phyloP scores from a whole-genome alignment of 2,329 filamentous ascomycete genomes.

The Coniochaeta ligniaria region DNA sequence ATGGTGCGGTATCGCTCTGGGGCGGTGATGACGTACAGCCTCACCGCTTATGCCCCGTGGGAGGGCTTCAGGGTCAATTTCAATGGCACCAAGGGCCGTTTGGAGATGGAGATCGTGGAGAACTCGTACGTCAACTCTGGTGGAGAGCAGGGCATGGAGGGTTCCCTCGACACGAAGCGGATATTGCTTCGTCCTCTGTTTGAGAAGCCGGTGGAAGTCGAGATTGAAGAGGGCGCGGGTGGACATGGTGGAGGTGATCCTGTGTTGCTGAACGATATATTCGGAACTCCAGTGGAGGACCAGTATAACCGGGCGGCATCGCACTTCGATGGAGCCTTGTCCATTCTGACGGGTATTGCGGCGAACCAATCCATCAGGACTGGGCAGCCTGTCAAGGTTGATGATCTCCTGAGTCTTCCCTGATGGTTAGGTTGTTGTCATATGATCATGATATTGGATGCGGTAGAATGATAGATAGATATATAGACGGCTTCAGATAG shows the following conservation, averaged over 20 bases:
- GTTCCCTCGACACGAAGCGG: slow-evolving; percentile 39
- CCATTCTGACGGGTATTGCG: slow-evolving; percentile 52
- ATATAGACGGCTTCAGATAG: not conserved
- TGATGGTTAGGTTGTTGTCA: slow-evolving; percentile 5
- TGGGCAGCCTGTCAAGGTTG: slow-evolving; percentile 47
- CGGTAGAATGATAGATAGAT: not conserved
- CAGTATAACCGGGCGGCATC: slow-evolving; percentile 47
- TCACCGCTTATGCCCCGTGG: slow-evolving; percentile 56
- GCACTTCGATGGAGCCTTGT: slow-evolving; percentile 51
- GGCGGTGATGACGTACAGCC: slow-evolving; percentile 50
- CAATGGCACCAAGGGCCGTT: slow-evolving; percentile 49
- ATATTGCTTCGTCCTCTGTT: slow-evolving; percentile 47
- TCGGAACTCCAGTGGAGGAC: slow-evolving; percentile 45
- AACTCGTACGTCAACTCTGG: slow-evolving; percentile 55
- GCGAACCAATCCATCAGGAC: slow-evolving; percentile 51
- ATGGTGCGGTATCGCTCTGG: slow-evolving; percentile 50
- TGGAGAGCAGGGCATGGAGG: slow-evolving; percentile 48
- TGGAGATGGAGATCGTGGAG: slow-evolving; percentile 57
- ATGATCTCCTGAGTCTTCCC: slow-evolving; percentile 37
- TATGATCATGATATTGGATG: not conserved
- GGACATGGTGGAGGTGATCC: slow-evolving; percentile 55
- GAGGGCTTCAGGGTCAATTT: slow-evolving; percentile 52
- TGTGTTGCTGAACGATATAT: slow-evolving; percentile 49
- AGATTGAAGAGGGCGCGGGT: slow-evolving; percentile 42
- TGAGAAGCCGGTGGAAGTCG: slow-evolving; percentile 47